Evolutionary conservation across 1,284 basidiomycete species (phyloP), one percentile per base, ranked within the genome.

Genomic region (Puccinia coronata): DNA sequence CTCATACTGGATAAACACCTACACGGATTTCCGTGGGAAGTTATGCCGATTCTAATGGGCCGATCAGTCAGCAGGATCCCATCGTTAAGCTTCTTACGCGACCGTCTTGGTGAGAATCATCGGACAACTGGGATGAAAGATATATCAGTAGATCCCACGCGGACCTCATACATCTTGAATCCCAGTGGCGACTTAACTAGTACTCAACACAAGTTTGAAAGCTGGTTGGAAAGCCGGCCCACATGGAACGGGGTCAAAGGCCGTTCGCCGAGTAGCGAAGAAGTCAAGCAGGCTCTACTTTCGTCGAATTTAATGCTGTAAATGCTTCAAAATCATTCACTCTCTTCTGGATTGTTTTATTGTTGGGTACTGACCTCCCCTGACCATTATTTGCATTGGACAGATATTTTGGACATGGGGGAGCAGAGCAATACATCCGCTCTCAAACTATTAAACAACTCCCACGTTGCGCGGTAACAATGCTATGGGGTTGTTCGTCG

Each of bases 401-500:
- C 84, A 96, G 94, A 31, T 99, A 98, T 87, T 98, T 98, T 85
- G 96, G 96, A 12, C 96, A 99, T 85, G 94, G 95, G 0, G 96
- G 96, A 14, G 96, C 91, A 0, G 96, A 98, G 86, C 95, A 98
- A 85, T 99, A 96, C 85, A 90, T 95, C 16, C 91, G 93, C 5
- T 93, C 93, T 0, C 91, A 92, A 85, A 92, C 92, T 84, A 90
- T 98, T 77, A 90, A 93, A 25, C 90, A 92, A 82, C 88, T 99
- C 31, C 89, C 90, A 3, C 89, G 89, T 25, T 99, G 96, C 85
- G 95, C 96, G 0, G 92, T 92, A 14, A 92, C 94, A 0, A 97
- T 99, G 95, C 90, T 99, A 11, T 99, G 96, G 96, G 96, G 97
- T 0, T 99, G 96, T 88, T 99, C 96, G 0, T 97, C 95, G 0